A percentile compares a stretch with the other conserved stretches of the same genome.
Conservation (phyloP, 2,329 filamentous ascomycete species). For the Clonostachys chloroleuca region DNA sequence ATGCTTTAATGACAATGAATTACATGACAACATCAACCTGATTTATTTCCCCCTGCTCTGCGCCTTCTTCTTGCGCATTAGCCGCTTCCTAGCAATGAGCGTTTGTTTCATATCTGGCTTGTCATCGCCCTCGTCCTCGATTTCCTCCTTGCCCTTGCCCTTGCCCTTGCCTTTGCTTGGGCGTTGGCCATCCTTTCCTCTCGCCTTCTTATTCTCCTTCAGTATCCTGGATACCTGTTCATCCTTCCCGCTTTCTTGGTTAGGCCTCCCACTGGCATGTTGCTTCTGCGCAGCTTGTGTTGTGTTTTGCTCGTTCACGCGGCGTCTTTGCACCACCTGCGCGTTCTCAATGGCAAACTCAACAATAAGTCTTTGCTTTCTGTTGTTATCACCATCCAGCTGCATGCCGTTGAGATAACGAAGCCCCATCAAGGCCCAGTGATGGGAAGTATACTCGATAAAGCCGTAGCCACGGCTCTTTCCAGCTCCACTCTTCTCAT, state of each 20-base stretch:
- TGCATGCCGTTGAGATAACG: slow-evolving; percentile 84
- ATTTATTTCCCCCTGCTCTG: slow-evolving; percentile 22
- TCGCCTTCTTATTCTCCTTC: slow-evolving; percentile 12
- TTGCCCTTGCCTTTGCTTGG: slow-evolving; percentile 24
- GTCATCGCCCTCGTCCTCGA: slow-evolving; percentile 39
- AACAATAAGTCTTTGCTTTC: slow-evolving; percentile 84
- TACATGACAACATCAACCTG: slow-evolving; percentile 4
- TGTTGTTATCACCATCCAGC: slow-evolving; percentile 58
- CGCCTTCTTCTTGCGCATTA: slow-evolving; percentile 68
- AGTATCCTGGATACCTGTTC: slow-evolving; percentile 16
- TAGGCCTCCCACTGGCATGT: slow-evolving; percentile 9
- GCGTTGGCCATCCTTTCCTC: slow-evolving; percentile 22
- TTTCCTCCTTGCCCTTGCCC: slow-evolving; percentile 9
- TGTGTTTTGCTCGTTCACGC: slow-evolving; percentile 26
- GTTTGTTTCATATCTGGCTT: slow-evolving; percentile 52
- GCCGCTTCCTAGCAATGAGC: slow-evolving; percentile 82
- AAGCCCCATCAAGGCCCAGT: slow-evolving; percentile 90
- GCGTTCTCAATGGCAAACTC: slow-evolving; percentile 99
- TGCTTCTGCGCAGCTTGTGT: slow-evolving; percentile 8
- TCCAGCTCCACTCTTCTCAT: slow-evolving; percentile 71
- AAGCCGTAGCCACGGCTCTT: slow-evolving; percentile 93
- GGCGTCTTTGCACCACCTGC: slow-evolving; percentile 81
- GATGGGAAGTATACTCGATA: slow-evolving; percentile 91
- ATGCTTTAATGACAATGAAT: neutral
- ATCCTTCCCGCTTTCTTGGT: slow-evolving; percentile 7